Conservation (phyloP, 805 yeast species). For the Yamadazyma kitorensis region DNA sequence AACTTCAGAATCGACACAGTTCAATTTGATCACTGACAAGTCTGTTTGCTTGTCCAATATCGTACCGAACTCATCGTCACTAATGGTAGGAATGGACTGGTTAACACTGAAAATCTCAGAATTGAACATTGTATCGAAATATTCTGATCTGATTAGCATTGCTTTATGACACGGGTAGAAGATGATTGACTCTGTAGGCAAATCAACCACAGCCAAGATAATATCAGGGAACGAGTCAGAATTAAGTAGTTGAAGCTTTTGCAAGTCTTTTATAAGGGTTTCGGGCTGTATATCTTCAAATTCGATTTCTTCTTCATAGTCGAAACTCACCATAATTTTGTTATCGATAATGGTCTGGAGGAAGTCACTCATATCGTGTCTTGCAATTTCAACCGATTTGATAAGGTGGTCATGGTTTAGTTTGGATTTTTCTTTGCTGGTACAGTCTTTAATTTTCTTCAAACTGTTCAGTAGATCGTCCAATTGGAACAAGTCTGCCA, state of each 20-base stretch:
- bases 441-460: slow-evolving; percentile 16
- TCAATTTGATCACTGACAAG: slow-evolving; percentile 5
- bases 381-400: slow-evolving; percentile 32
- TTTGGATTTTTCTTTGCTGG: slow-evolving; percentile 21
- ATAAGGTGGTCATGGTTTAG: slow-evolving; percentile 30
- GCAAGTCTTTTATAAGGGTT: slow-evolving; percentile 15
- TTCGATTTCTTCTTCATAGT: slow-evolving; percentile 23
- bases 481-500: slow-evolving; percentile 26
- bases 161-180: slow-evolving; percentile 66
- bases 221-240: slow-evolving; percentile 44
- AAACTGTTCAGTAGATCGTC: slow-evolving; percentile 33
- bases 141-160: slow-evolving; percentile 58
- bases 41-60: slow-evolving; percentile 13
- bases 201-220: slow-evolving; percentile 36
- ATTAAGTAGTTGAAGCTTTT: slow-evolving; percentile 22
- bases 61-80: slow-evolving; percentile 4
- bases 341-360: slow-evolving; percentile 22
- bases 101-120: slow-evolving; percentile 33
- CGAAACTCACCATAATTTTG: slow-evolving; percentile 7
- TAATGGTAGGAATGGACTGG: slow-evolving; percentile 3
- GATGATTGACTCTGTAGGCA: slow-evolving; percentile 21
- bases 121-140: slow-evolving; percentile 60
- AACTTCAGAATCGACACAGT: slow-evolving; percentile 18
- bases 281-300: slow-evolving; percentile 28
- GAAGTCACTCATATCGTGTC: slow-evolving; percentile 30